Conservation (phyloP, 306 rosid genomes). For the Crataegus laevigata region DNA sequence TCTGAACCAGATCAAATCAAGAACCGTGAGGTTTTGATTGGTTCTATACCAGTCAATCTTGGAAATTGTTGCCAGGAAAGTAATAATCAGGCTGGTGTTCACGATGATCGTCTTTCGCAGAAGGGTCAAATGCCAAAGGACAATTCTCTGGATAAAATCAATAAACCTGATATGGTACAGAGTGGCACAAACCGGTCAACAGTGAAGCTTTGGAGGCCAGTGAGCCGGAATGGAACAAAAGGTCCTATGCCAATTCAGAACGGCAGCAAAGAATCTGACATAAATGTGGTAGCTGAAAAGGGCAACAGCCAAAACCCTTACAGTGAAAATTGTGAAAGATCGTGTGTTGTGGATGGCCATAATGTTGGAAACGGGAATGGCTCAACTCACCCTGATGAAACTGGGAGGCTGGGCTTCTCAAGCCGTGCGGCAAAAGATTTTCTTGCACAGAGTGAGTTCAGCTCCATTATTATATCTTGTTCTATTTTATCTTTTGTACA, state of each 20-base stretch:
- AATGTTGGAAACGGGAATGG: constrained; percentile 13
- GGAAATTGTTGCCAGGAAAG: constrained; percentile 38
- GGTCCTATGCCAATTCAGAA: constrained; percentile 34
- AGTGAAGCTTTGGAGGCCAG: constrained; percentile 54
- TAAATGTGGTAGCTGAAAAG: constrained; percentile 22
- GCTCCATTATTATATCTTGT: not conserved
- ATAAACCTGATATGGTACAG: constrained; percentile 30
- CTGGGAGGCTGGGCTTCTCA: constrained; percentile 22
- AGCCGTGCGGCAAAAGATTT: constrained; percentile 45
- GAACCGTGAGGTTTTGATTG: constrained; percentile 61
- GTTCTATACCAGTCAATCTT: constrained; percentile 65
- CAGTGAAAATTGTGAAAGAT: constrained; percentile 27
- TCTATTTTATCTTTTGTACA: not conserved
- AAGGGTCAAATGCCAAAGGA: constrained; percentile 30
- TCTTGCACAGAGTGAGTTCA: constrained; percentile 57
- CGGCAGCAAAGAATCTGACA: constrained; percentile 29
- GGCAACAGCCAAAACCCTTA: constrained; percentile 20
- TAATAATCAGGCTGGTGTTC: constrained; percentile 21
- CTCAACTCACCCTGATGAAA: constrained; percentile 17
- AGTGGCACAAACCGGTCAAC: constrained; percentile 31
- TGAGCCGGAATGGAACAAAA: constrained; percentile 34
- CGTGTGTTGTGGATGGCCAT: constrained; percentile 20
- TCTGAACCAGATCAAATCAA: constrained; percentile 29
- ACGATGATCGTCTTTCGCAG: constrained; percentile 29
- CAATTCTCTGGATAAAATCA: constrained; percentile 34